A percentile compares a stretch with the other conserved stretches of the same genome.
These are phyloP conservation scores for Zygosaccharomyces bailii DNA, from an alignment of 805 yeast species.

Conservation along the genomic window DNA sequence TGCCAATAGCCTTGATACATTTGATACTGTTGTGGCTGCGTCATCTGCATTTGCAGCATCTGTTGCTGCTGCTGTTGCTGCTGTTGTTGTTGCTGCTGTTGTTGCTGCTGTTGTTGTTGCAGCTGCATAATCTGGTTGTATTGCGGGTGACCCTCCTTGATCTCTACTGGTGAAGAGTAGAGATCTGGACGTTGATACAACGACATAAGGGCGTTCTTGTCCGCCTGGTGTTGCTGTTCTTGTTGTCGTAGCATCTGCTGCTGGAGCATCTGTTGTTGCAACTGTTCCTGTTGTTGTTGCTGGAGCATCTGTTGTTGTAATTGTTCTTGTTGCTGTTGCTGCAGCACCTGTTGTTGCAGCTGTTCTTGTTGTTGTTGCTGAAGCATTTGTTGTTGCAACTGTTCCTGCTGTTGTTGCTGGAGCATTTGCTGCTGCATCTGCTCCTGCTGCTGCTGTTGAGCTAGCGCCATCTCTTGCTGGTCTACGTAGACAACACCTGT, in stretches of 20 bases:
- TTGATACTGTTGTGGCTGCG: conserved; percentile 17
- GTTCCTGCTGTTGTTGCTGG: conserved; percentile 19
- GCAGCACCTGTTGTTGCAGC: conserved; percentile 9
- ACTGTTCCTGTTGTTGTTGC: conserved; percentile 6
- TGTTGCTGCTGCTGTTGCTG: conserved; percentile 25
- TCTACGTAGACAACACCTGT: conserved; percentile 71
- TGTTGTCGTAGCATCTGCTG: conserved; percentile 5
- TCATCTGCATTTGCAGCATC: conserved; percentile 15
- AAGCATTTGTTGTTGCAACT: conserved; percentile 11
- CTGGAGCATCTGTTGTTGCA: conserved; percentile 7
- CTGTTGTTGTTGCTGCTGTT: conserved; percentile 19
- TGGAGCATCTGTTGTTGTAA: conserved; percentile 10
- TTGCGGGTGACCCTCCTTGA: conserved; percentile 30
- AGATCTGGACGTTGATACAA: conserved; percentile 31
- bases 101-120: conserved; percentile 29
- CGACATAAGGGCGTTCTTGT: conserved; percentile 27
- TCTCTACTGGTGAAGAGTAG: conserved; percentile 32
- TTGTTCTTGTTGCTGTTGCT: conserved; percentile 7
- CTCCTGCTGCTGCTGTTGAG: conserved; percentile 21
- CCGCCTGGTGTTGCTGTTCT: conserved; percentile 20
- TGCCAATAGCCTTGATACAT: conserved; percentile 16
- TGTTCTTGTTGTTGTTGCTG: conserved; percentile 17
- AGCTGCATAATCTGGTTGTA: conserved; percentile 27
- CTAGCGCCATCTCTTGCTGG: conserved; percentile 50
- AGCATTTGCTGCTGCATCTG: conserved; percentile 14